These are phyloP conservation scores for Nevesoporus exiguus DNA, from an alignment of 768 basidiomycete genomes.

Conservation along the genomic window DNA sequence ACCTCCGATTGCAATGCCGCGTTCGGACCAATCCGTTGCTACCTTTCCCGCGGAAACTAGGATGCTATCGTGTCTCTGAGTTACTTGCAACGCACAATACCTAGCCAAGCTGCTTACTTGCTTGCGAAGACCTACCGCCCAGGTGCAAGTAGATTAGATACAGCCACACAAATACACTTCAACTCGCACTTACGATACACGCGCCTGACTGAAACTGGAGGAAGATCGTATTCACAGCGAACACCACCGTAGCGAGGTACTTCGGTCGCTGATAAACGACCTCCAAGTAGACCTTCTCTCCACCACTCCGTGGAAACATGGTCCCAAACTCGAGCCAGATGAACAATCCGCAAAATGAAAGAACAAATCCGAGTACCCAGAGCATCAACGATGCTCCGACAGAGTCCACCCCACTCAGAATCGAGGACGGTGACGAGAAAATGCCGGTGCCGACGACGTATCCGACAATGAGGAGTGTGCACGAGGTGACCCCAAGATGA, in stretches of 20 bases:
- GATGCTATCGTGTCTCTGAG: neutral
- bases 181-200: constrained; percentile 39
- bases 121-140: neutral
- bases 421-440: constrained; percentile 59
- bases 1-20: neutral
- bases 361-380: constrained; percentile 57
- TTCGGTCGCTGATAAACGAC: constrained; percentile 47
- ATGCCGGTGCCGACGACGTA: constrained; percentile 61
- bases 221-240: constrained; percentile 46
- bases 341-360: constrained; percentile 58
- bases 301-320: constrained; percentile 60
- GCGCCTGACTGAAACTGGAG: constrained; percentile 41
- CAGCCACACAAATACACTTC: neutral
- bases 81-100: neutral
- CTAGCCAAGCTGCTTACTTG: neutral
- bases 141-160: neutral
- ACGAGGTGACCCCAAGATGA: constrained; percentile 53
- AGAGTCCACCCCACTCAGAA: constrained; percentile 52
- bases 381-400: constrained; percentile 59
- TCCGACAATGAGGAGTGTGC: constrained; percentile 54
- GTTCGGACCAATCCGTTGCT: neutral
- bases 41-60: neutral
- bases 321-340: constrained; percentile 63
- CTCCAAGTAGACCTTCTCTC: constrained; percentile 63
- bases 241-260: constrained; percentile 47